phyloP scores from a whole-genome alignment of 805 yeast genomes.

The Spathaspora girioi region DNA sequence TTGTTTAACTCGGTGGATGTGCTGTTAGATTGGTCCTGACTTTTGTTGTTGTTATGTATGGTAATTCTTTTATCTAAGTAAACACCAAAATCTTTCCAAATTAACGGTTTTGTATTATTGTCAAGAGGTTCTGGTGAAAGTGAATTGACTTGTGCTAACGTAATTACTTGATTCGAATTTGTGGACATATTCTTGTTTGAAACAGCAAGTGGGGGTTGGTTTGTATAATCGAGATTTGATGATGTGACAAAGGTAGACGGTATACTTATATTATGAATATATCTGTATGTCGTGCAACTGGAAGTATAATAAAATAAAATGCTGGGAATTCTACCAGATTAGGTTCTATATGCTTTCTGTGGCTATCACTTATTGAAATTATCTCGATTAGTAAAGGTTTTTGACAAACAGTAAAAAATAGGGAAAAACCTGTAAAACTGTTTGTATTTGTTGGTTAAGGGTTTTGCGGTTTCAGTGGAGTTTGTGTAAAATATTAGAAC shows the following conservation, averaged over 20 bases:
- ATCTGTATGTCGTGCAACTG: no score
- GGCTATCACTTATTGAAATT: neutral
- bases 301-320: no score
- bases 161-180: slow-evolving; percentile 13
- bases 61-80: slow-evolving; percentile 38
- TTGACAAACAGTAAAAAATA: neutral
- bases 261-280: no score
- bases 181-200: slow-evolving; percentile 7
- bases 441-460: neutral
- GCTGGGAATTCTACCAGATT: neutral
- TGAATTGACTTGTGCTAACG: slow-evolving; percentile 23
- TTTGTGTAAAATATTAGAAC: neutral
- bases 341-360: neutral
- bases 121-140: slow-evolving; percentile 14
- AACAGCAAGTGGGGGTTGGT: neutral
- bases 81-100: slow-evolving; percentile 45
- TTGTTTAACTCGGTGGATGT: slow-evolving; percentile 11
- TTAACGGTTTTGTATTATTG: slow-evolving; percentile 23
- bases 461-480: neutral
- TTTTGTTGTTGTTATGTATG: slow-evolving; percentile 4
- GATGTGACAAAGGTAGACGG: neutral
- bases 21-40: neutral
- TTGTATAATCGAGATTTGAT: neutral
- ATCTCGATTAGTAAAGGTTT: neutral
- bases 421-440: neutral